Percentiles rank a stretch among this genome's conserved stretches.
Conservation (phyloP, 2,329 filamentous ascomycete species). For the Monilinia fructigena region DNA sequence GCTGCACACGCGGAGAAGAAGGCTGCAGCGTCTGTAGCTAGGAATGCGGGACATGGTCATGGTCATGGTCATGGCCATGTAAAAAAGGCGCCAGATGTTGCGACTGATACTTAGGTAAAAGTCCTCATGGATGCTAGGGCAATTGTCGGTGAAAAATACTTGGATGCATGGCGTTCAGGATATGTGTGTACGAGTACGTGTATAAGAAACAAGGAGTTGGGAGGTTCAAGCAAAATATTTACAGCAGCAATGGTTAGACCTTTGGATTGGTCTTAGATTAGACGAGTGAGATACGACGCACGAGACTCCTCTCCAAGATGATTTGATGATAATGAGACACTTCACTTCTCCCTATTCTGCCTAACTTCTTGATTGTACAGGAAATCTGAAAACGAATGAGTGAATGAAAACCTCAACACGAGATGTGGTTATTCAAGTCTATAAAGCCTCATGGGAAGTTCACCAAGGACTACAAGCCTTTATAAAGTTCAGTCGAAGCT, state of each 20-base stretch:
- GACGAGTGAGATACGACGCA: not conserved
- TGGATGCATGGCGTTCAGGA: not conserved
- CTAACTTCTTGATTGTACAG: not conserved
- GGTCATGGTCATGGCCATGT: not conserved
- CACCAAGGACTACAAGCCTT: no score
- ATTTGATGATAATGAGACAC: conserved; percentile 9
- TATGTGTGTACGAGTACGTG: conserved; percentile 13
- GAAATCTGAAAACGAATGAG: no score
- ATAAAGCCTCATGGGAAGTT: no score
- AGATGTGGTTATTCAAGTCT: no score
- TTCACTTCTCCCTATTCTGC: not conserved
- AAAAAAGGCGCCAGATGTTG: not conserved
- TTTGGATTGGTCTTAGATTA: not conserved
- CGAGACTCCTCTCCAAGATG: conserved; percentile 6
- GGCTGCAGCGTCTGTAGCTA: not conserved
- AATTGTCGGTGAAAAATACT: not conserved
- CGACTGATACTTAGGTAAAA: not conserved
- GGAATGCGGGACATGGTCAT: not conserved
- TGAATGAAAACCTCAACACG: no score
- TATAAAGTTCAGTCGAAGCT: no score
- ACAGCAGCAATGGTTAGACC: not conserved
- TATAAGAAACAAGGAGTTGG: conserved; percentile 1
- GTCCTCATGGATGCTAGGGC: not conserved
- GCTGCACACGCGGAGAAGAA: not conserved
- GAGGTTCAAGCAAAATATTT: conserved; percentile 2